Conservation (phyloP, 768 basidiomycete species). For the Boletus sensibilis region DNA sequence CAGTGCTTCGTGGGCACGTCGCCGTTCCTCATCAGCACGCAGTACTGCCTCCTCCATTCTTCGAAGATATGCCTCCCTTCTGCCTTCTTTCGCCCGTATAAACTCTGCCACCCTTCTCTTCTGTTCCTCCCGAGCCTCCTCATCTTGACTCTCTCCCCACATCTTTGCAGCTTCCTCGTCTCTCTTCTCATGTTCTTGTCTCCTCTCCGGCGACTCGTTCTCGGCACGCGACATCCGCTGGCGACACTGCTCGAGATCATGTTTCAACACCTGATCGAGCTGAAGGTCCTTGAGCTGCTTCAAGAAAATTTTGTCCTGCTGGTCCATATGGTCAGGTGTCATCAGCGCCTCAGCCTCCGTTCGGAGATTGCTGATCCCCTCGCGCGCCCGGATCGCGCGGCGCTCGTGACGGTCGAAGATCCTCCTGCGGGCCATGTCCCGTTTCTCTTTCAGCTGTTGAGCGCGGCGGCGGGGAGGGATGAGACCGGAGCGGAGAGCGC, state of each 20-base stretch:
- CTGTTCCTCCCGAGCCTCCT: conserved; percentile 14
- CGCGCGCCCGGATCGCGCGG: background rate
- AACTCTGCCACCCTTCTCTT: conserved; percentile 24
- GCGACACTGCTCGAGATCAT: conserved; percentile 23
- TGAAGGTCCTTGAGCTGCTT: conserved; percentile 20
- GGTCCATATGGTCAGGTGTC: conserved; percentile 11
- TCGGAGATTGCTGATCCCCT: conserved; percentile 2
- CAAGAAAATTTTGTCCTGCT: conserved; percentile 27
- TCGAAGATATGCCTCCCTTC: background rate
- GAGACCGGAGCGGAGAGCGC: background rate
- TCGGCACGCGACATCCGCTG: conserved; percentile 25
- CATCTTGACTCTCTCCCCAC: conserved; percentile 14
- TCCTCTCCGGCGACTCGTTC: conserved; percentile 9
- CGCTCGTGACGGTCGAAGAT: background rate
- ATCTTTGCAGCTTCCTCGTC: conserved; percentile 23
- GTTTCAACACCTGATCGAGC: conserved; percentile 6
- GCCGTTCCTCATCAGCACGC: conserved; percentile 15
- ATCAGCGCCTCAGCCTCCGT: conserved; percentile 21
- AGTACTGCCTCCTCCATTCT: conserved; percentile 14
- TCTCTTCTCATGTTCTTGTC: conserved; percentile 14
- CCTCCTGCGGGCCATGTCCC: background rate
- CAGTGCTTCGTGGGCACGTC: conserved; percentile 18
- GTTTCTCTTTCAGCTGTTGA: conserved; percentile 10
- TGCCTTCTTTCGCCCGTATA: conserved; percentile 8
- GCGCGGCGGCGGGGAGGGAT: conserved; percentile 2